Base-by-base conservation (phyloP, 148 eudicot species). In the Persicaria tinctoria region DNA sequence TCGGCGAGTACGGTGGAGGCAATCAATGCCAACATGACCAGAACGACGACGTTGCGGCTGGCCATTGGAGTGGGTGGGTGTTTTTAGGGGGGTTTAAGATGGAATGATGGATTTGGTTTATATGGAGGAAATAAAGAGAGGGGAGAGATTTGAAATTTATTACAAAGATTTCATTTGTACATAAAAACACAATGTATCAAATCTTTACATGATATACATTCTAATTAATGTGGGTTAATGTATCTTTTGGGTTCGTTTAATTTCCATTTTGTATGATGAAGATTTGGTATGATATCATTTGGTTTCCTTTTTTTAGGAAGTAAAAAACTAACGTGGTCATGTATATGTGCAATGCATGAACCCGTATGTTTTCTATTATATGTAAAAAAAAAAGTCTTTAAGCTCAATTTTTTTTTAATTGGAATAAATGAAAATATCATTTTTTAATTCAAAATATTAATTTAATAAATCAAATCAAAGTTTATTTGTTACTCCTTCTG, bases 21-120 rank as follows among this genome's bases (percentile, higher is more conserved):
- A 38, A 66, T 13, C 48, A 66, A 5, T 12, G 70, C 47, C 48
- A 66, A 44, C 10, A 66, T 66, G 9, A 66, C 41, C 18, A 66
- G 44, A 66, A 66, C 48, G 70, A 66, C 70, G 70, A 66, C 70
- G 70, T 66, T 66, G 17, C 18, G 47, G 47, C 18, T 66, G 47
- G 10, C 70, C 70, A 66, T 66, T 2, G 5, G 41, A 1, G 70
- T 8, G 13, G 68, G 6, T 63, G 69, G 48, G n/a, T 41, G 47
- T 41, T 66, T 38, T 4, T 5, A 41, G 48, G 47, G 70, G 0
- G 53, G 13, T 38, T 41, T 66, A 4, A 1, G 14, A 44, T 66
- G 1, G 3, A 13, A 47, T 2, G 4, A 41, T 66, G 70, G 13
- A 47, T 66, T 5, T 0, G 1, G 3, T 41, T 38, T 66, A 64